Evolutionary conservation across 257 asterid species (phyloP), one percentile per base, ranked within the genome.

Genomic region (Asclepias syriaca): DNA sequence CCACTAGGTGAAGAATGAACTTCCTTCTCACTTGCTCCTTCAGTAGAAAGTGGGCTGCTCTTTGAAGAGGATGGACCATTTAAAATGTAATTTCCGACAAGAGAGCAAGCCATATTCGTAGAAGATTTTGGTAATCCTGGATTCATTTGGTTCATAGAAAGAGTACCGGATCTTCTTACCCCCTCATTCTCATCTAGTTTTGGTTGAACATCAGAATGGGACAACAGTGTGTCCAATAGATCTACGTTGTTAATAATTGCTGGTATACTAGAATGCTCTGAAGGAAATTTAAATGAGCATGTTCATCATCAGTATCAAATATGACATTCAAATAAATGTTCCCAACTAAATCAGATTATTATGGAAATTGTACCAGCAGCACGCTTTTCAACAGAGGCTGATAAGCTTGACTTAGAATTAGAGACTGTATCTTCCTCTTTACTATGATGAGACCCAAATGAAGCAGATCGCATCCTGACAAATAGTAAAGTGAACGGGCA

Each of bases 31-130:
- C 46, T 45, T 27, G 71, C 66, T 56, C 65, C 83, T 65, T 55
- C 79, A 19, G 76, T 58, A 27, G 81, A 75, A 65, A 46, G 65
- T 29, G 77, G 72, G 72, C 66, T 69, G 24, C 69, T 75, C 74
- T 75, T 75, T 8, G 87, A 75, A 58, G 78, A 70, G 54, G 65
- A 69, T 57, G 80, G 75, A 68, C 79, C 71, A 75, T 83, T 83
- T 78, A 75, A 80, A 66, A 71, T 65, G 70, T 80, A 77, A 45
- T 73, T 73, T 76, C 71, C 85, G 73, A 78, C 78, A 61, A 80
- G 58, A 32, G 82, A 69, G 67, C 66, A 65, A 54, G 57, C 34
- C 49, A 75, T 71, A 66, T 78, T 78, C 19, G 75, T 63, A 70
- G 85, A 78, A 67, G 79, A 61, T 72, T 78, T 77, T 56, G 71